Percentiles rank a stretch among this genome's conserved stretches.
Evolutionary conservation across 2,329 filamentous ascomycete genomes (phyloP).

Genomic region (Parastagonospora avenae): DNA sequence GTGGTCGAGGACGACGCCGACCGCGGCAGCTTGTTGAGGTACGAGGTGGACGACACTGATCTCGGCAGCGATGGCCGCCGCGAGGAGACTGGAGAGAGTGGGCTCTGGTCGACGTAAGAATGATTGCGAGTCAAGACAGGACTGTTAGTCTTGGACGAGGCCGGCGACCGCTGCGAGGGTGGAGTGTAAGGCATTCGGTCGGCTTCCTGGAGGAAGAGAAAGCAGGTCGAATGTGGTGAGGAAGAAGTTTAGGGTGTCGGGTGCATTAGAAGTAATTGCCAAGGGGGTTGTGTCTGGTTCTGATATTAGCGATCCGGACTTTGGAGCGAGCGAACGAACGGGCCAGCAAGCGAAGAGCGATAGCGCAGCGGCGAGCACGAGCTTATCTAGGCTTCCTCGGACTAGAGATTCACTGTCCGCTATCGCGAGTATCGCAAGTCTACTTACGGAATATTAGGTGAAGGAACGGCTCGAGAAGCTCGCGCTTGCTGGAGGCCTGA

Average conservation of each 20-base stretch:
- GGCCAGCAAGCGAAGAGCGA: slow-evolving; percentile 8
- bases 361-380: slow-evolving; percentile 3
- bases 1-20: slow-evolving; percentile 60
- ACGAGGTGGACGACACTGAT: slow-evolving; percentile 64
- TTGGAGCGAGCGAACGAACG: slow-evolving; percentile 17
- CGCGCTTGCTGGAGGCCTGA: slow-evolving; percentile 11
- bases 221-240: slow-evolving; percentile 40
- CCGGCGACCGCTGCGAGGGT: slow-evolving; percentile 68
- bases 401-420: neutral
- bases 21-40: slow-evolving; percentile 66
- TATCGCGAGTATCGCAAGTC: neutral
- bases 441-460: slow-evolving; percentile 27
- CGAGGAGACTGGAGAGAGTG: slow-evolving; percentile 38
- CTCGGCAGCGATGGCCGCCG: slow-evolving; percentile 58
- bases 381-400: neutral
- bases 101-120: slow-evolving; percentile 53
- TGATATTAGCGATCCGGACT: slow-evolving; percentile 17
- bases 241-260: slow-evolving; percentile 42
- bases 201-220: slow-evolving; percentile 38
- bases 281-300: slow-evolving; percentile 20
- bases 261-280: slow-evolving; percentile 51
- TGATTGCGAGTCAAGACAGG: slow-evolving; percentile 57
- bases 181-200: slow-evolving; percentile 86
- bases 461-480: slow-evolving; percentile 17
- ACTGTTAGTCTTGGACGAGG: slow-evolving; percentile 59